Base-by-base conservation (phyloP, 2,329 filamentous ascomycete genomes). In the Juglanconis juglandina region DNA sequence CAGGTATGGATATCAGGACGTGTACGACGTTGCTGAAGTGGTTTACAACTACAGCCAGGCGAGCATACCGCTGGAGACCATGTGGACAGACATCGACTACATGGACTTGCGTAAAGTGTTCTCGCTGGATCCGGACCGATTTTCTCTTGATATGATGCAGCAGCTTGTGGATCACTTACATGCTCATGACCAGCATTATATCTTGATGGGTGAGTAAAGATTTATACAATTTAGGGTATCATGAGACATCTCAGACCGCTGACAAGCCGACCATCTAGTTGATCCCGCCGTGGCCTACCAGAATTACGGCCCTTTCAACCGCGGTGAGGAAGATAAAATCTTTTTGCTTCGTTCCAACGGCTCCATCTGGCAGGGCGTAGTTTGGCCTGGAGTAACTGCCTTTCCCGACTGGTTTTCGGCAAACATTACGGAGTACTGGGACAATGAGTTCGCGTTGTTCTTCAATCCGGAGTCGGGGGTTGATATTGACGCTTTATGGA, bases 381-480 rank as follows among this genome's bases (percentile, higher is more conserved):
- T 93, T 30, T 94, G 90, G 90, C 87, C 90, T 5, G 90, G 90
- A 50, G 81, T 86, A 13, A 83, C 87, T 0, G 87, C 83, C 10
- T 92, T 87, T 73, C 88, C 88, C 0, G 91, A 94, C 70, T 94
- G 90, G 90, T 92, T 92, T 69, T 76, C 86, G 17, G 79, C 81
- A 7, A 84, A 85, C 55, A 83, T 85, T 1, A 80, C 86, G 52
- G 68, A 74, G 1, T 95, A 86, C 72, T 94, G 90, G 90, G 86
- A 85, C 64, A 78, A 79, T 4, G 83, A 93, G 69, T 88, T 94
- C 66, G 72, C 69, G 0, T 71, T 69, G 1, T 91, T 91, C 75
- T 92, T 93, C 74, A 72, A 81, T 62, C 73, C 81, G 0, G 77
- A 85, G 0, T 79, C 75, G 2, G 90, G 90, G 35, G 79, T 94